These are phyloP conservation scores for Babesia gibsoni DNA, from an alignment of 169 alveolate species.

Conservation along the genomic window DNA sequence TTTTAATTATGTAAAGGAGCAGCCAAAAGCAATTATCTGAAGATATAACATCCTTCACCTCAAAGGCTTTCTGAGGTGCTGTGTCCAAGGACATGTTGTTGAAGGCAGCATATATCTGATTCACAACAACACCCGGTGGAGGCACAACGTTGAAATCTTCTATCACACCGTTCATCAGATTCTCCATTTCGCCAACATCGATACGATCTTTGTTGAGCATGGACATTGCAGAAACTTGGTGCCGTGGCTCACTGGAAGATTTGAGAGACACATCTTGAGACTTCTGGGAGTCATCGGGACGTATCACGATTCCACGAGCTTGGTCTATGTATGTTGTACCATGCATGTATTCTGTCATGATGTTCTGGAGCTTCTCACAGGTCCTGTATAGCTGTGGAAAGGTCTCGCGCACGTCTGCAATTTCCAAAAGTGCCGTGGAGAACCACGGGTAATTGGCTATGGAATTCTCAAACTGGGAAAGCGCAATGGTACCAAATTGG, in stretches of 20 bases:
- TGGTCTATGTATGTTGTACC: slow-evolving; percentile 56
- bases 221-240: not conserved
- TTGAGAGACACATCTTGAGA: not conserved
- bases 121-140: slow-evolving; percentile 68
- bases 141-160: slow-evolving; percentile 43
- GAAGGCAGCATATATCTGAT: slow-evolving; percentile 71
- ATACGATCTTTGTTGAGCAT: slow-evolving; percentile 8
- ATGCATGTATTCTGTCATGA: slow-evolving; percentile 52
- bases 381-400: slow-evolving; percentile 61
- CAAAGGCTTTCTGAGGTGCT: slow-evolving; percentile 72
- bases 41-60: slow-evolving; percentile 70
- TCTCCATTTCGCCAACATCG: slow-evolving; percentile 74
- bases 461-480: slow-evolving; percentile 75
- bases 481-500: slow-evolving; percentile 76
- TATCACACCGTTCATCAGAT: slow-evolving; percentile 65
- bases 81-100: slow-evolving; percentile 71
- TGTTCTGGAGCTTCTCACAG: slow-evolving; percentile 54
- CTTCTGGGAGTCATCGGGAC: slow-evolving; percentile 29
- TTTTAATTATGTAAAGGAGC: slow-evolving; percentile 84
- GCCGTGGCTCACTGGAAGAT: not conserved
- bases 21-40: slow-evolving; percentile 85
- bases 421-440: slow-evolving; percentile 51
- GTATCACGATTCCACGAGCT: slow-evolving; percentile 43
- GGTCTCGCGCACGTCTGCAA: slow-evolving; percentile 62
- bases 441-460: slow-evolving; percentile 74